Base-by-base conservation (phyloP, 345 rosid species). In the Moringa oleifera region DNA sequence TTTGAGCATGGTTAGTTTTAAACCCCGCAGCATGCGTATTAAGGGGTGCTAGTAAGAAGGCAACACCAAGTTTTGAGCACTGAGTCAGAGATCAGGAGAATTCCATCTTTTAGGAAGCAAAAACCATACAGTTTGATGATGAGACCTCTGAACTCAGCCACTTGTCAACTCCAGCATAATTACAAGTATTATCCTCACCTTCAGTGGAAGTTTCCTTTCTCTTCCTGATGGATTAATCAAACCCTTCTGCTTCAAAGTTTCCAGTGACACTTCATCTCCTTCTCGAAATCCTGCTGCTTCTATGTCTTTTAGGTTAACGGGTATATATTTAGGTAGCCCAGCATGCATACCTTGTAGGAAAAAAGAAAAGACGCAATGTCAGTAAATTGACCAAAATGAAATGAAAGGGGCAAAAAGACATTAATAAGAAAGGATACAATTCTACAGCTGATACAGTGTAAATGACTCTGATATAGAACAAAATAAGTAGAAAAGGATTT, bases 191-290 rank as follows among this genome's bases (percentile, higher is more conserved):
- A 41, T 23, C 36, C 3, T 15, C 69, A 90, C 99, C 99, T 90
- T 94, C 21, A 90, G 64, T 62, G 98, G 96, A n/a, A 90, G 97
- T 65, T 64, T 88, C 73, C 90, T 80, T 79, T 93, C 98, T 68
- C 97, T 83, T 68, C 98, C 97, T 18, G 98, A 88, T 62, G 97
- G 98, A 59, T 90, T 93, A 57, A 93, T 93, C 77, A 93, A 77
- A 57, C 92, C 83, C 74, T 78, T 93, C 64, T 71, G 69, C 81
- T 80, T 83, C 75, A 93, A 64, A 59, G 81, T 81, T 79, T 87
- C 96, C 62, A 90, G 20, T 20, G 94, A 93, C 12, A 89, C 95
- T 81, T 89, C 97, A 56, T 84, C 96, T 18, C 97, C 98, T 20
- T 93, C 96, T 62, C 75, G 73, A 71, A 90, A 94, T 65, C 92